phyloP scores from a whole-genome alignment of 305 asterid genomes.

The Fraxinus paxiana region DNA sequence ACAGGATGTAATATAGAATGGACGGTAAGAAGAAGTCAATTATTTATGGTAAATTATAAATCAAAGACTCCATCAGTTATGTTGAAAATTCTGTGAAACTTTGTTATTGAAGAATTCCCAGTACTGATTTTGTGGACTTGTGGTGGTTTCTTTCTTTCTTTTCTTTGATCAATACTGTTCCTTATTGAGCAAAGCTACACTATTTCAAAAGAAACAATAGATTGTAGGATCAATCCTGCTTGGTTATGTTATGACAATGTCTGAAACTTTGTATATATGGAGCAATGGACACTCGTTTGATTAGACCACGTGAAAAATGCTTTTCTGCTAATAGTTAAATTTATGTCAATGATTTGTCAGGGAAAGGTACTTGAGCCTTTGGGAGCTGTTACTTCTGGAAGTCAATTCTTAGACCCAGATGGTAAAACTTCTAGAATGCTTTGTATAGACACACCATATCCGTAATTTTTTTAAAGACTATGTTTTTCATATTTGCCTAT shows the following conservation, averaged over 20 bases:
- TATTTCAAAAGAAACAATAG: neutral
- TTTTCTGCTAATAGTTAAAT: conserved; percentile 20
- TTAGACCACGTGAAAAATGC: neutral
- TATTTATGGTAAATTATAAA: neutral
- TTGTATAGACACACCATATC: neutral
- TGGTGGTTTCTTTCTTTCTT: neutral
- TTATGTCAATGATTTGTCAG: conserved; percentile 44
- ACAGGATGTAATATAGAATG: neutral
- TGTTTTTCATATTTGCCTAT: conserved; percentile 20
- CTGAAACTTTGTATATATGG: neutral
- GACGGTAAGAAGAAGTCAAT: neutral
- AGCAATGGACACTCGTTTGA: neutral
- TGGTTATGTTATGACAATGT: neutral
- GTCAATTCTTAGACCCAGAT: conserved; percentile 94
- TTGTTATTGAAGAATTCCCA: too few species aligned
- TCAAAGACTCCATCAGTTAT: neutral
- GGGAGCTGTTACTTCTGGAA: conserved; percentile 92
- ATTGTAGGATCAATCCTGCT: neutral
- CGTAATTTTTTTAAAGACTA: neutral
- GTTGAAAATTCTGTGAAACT: neutral
- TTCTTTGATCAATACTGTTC: neutral
- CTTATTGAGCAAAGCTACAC: neutral
- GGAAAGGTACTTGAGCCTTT: conserved; percentile 93
- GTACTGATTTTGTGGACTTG: too few species aligned
- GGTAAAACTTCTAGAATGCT: conserved; percentile 47